A percentile compares a stretch with the other conserved stretches of the same genome.
Evolutionary conservation across 192 early-diverging fungal species (phyloP).

Genomic region (Linnemannia zychae): DNA sequence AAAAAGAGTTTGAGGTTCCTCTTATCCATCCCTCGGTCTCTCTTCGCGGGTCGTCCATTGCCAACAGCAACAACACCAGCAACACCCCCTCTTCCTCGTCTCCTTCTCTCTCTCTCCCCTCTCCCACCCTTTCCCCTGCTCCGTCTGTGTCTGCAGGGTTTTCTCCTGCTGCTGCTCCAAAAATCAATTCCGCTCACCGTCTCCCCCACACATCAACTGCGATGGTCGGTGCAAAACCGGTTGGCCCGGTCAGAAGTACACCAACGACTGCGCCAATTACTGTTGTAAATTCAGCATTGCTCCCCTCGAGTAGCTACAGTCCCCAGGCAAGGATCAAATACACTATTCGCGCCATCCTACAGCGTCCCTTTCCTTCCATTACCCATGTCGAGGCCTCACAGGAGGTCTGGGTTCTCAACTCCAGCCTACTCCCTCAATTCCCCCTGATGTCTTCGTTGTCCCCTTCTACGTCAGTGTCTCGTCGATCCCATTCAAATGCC

Average conservation of each 20-base stretch:
- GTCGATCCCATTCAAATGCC: neutral
- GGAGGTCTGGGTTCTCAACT: slow-evolving; percentile 51
- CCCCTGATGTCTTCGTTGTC: neutral
- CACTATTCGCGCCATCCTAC: slow-evolving; percentile 45
- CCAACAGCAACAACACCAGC: neutral
- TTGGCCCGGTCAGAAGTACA: neutral
- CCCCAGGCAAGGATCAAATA: slow-evolving; percentile 38
- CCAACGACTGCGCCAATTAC: neutral
- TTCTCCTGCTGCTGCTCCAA: neutral
- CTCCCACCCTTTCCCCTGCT: neutral
- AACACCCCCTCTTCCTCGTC: neutral
- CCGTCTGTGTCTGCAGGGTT: too few relatives aligned
- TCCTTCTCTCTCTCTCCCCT: neutral
- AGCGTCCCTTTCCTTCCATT: slow-evolving; percentile 38
- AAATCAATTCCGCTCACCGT: neutral
- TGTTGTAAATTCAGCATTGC: neutral
- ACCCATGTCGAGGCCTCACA: slow-evolving; percentile 41
- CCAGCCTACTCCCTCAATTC: slow-evolving; percentile 16
- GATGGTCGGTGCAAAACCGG: neutral
- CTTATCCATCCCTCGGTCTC: slow-evolving; percentile 20
- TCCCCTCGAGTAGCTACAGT: slow-evolving; percentile 42
- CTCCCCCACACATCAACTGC: neutral
- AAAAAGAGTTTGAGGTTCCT: slow-evolving; percentile 40
- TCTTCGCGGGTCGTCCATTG: neutral
- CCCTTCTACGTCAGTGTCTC: neutral